These are phyloP conservation scores for Pterocarpus macrocarpus DNA, from an alignment of 306 rosid species.

Conservation along the genomic window DNA sequence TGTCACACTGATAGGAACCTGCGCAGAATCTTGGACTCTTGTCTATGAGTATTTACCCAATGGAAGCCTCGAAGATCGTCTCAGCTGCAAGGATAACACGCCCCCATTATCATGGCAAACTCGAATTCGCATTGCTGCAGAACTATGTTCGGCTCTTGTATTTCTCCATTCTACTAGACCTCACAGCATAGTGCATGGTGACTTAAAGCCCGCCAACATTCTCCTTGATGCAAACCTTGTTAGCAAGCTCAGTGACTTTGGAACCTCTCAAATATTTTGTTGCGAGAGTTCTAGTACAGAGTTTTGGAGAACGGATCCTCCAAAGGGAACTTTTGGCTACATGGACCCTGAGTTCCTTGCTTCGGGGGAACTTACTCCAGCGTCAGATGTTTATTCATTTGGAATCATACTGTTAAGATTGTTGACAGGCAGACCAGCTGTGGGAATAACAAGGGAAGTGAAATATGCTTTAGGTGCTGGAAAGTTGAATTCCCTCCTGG, in stretches of 20 bases:
- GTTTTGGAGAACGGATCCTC: constrained; percentile 70
- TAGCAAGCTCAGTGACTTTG: constrained; percentile 87
- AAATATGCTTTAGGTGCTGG: constrained; percentile 63
- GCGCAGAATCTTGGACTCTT: constrained; percentile 72
- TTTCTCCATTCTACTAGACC: constrained; percentile 88
- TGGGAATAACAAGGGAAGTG: constrained; percentile 71
- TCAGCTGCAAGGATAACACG: constrained; percentile 69
- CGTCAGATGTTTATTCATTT: constrained; percentile 91
- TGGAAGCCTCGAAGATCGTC: constrained; percentile 94
- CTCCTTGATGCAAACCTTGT: constrained; percentile 78
- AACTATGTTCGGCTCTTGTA: constrained; percentile 83
- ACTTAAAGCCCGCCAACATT: constrained; percentile 81
- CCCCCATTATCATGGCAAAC: constrained; percentile 88
- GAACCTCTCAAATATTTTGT: constrained; percentile 63
- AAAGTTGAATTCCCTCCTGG: constrained; percentile 65
- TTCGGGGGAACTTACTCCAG: constrained; percentile 80
- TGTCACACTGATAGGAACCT: constrained; percentile 81
- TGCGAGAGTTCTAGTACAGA: constrained; percentile 55
- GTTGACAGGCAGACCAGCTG: constrained; percentile 77
- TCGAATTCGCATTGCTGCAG: constrained; percentile 76
- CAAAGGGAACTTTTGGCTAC: constrained; percentile 73
- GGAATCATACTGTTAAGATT: constrained; percentile 77
- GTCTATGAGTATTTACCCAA: constrained; percentile 85
- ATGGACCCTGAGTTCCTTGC: constrained; percentile 83
- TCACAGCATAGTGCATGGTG: constrained; percentile 82